phyloP scores from a whole-genome alignment of 768 basidiomycete species.

The Boletus edulis region DNA sequence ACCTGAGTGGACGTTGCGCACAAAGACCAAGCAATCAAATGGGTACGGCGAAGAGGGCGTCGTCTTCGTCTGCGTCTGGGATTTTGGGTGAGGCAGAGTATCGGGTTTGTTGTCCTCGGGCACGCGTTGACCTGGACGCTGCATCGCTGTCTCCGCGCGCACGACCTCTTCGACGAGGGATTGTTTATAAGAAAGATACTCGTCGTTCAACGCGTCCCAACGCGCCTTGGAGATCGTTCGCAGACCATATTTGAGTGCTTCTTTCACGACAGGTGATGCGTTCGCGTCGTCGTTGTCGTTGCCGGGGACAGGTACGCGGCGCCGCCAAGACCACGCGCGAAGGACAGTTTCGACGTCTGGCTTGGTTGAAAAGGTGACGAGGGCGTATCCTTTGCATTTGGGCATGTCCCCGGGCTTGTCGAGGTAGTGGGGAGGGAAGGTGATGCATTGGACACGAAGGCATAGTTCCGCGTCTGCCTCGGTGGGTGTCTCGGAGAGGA shows the following conservation, averaged over 20 bases:
- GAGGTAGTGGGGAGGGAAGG: constrained; percentile 60
- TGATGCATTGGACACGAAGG: constrained; percentile 48
- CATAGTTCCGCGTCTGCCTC: background rate
- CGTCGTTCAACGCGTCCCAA: constrained; percentile 65
- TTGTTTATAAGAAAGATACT: constrained; percentile 66
- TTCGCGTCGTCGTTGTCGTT: background rate
- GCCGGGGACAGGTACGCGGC: background rate
- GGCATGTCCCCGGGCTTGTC: constrained; percentile 55
- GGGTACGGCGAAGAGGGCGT: constrained; percentile 48
- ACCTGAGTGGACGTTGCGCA: constrained; percentile 65
- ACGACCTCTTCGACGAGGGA: constrained; percentile 49
- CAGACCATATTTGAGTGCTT: constrained; percentile 59
- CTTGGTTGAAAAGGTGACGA: constrained; percentile 51
- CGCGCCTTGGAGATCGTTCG: constrained; percentile 51
- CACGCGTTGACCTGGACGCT: background rate
- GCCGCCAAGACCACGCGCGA: constrained; percentile 57
- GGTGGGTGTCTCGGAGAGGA: constrained; percentile 24
- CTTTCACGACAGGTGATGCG: constrained; percentile 21
- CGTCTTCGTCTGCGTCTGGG: constrained; percentile 2
- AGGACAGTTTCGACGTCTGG: constrained; percentile 44
- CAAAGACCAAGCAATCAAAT: constrained; percentile 63
- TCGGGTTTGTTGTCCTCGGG: background rate
- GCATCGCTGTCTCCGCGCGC: constrained; percentile 2
- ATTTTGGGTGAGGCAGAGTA: background rate
- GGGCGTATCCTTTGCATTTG: constrained; percentile 73